These are phyloP conservation scores for Globomyces pollinis-pini DNA, from an alignment of 192 early-diverging fungal genomes.

Conservation along the genomic window DNA sequence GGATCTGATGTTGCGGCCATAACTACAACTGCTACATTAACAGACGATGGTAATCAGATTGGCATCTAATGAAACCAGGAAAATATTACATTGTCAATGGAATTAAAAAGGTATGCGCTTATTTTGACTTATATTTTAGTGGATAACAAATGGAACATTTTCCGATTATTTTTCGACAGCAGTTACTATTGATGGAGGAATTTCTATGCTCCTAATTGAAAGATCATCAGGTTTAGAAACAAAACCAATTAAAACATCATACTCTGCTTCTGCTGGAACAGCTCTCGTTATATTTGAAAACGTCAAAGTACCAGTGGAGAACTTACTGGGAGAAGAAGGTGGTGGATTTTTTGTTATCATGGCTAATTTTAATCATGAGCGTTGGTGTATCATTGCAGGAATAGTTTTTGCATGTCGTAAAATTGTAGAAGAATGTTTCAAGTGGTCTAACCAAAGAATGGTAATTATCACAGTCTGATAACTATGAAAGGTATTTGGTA, in stretches of 20 bases:
- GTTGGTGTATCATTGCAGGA: conserved; percentile 32
- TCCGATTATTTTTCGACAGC: conserved; percentile 25
- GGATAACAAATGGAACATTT: conserved; percentile 52
- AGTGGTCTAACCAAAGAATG: conserved; percentile 50
- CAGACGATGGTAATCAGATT: conserved; percentile 13
- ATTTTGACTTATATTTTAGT: conserved; percentile 55
- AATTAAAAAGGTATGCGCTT: not conserved
- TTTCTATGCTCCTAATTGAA: conserved; percentile 47
- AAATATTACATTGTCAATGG: conserved; percentile 30
- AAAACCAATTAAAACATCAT: conserved; percentile 46
- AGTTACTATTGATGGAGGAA: conserved; percentile 20
- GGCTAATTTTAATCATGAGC: conserved; percentile 51
- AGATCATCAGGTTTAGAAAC: conserved; percentile 36
- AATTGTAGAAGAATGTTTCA: conserved; percentile 46
- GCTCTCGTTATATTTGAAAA: conserved; percentile 46
- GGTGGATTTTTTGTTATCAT: conserved; percentile 47
- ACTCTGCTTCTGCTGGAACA: conserved; percentile 43
- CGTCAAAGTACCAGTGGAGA: conserved; percentile 49
- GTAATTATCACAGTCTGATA: too few relatives aligned
- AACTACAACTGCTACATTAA: conserved; percentile 13
- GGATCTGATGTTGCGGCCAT: conserved; percentile 27
- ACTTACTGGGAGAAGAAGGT: conserved; percentile 42
- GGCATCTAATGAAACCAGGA: too few relatives aligned
- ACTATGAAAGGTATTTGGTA: conserved; percentile 52
- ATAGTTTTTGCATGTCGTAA: conserved; percentile 19